Evolutionary conservation across 306 rosid species (phyloP), one percentile per base, ranked within the genome.

Genomic region (Dryas octopetala): DNA sequence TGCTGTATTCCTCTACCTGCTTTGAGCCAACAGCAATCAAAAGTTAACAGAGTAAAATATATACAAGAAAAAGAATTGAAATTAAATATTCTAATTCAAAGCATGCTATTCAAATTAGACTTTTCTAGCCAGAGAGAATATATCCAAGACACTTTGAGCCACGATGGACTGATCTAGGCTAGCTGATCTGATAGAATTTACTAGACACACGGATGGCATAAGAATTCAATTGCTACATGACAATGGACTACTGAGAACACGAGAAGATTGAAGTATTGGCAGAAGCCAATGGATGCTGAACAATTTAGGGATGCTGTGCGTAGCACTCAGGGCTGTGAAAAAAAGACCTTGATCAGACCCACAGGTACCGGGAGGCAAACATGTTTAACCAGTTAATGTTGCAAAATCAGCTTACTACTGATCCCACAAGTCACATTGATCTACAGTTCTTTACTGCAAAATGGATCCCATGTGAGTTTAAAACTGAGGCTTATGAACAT

Each of bases 1-100:
- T 89, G 82, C 99, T 96, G 85, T 79, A 84, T 85, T 92, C 96
- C 84, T 92, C 92, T 16, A 73, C 97, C 99, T 96, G 89, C 65
- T 80, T 55, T 62, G 26, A 77, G 32, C 76, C 77, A 65, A 62
- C 81, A 83, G 38, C 63, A 28, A 71, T 80, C 68, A 81, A 79
- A 73, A 64, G 70, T 62, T 23, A 58, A 17, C 4, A 48, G 3
- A 72, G 47, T 12, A 17, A 10, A 5, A 14, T 28, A 9, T 11
- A 7, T 40, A 6, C 4, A 54, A 40, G 76, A 8, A 72, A 11
- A 63, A 8, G 16, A 63, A 2, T 28, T 13, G 28, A 63, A 4
- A 4, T 5, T 48, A 55, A 15, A 48, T 14, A 5, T 66, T 26
- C 12, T 44, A 45, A 45, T 9, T 16, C 11, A 53, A 2, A 15